A percentile compares a stretch with the other conserved stretches of the same genome.
Evolutionary conservation across 2,329 filamentous ascomycete species (phyloP).

Genomic region (Zalaria obscura): DNA sequence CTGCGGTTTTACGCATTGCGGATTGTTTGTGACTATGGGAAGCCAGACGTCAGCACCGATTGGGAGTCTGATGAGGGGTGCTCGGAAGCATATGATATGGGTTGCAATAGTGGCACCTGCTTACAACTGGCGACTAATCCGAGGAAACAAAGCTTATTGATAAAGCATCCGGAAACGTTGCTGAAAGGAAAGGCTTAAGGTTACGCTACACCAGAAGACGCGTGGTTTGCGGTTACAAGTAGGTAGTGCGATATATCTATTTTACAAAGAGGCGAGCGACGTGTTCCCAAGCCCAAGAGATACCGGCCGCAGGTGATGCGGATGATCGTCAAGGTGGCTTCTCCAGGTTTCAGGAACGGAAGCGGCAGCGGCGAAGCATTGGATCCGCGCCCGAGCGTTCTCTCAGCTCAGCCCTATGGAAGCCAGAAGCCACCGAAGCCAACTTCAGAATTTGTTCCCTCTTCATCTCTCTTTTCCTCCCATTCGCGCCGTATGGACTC

Average conservation of each 20-base stretch:
- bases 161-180: neutral
- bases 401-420: no score
- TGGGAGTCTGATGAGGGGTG: neutral
- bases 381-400: constrained; percentile 2
- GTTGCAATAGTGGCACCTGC: no score
- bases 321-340: no score
- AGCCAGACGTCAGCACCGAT: constrained; percentile 5
- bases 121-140: constrained; percentile 1
- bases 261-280: no score
- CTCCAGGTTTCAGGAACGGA: neutral
- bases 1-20: constrained; percentile 11
- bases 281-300: no score
- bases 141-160: neutral
- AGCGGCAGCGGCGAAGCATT: constrained; percentile 1
- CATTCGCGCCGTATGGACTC: neutral
- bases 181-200: neutral
- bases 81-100: neutral
- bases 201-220: no score
- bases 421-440: no score
- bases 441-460: neutral
- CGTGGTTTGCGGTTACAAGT: no score
- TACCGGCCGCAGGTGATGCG: no score
- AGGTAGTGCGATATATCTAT: no score
- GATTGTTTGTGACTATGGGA: neutral
- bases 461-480: neutral